phyloP scores from a whole-genome alignment of 495 filamentous ascomycete species.

The Pyrenopolyporus hunteri region DNA sequence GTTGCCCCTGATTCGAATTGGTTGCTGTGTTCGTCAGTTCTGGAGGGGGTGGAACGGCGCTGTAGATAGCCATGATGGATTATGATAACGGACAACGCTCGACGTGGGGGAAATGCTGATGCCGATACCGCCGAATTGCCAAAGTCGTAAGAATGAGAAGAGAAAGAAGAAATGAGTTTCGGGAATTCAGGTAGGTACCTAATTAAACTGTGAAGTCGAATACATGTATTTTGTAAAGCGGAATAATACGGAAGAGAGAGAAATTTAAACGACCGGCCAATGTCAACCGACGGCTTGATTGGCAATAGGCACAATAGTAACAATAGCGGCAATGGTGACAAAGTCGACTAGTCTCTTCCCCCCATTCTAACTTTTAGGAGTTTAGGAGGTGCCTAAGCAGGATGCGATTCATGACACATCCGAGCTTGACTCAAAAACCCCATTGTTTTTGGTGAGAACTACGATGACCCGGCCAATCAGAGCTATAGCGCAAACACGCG shows the following conservation, averaged over 20 bases:
- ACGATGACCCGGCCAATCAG: slow-evolving; percentile 40
- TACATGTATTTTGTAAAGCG: neutral
- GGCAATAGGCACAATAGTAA: too few species aligned
- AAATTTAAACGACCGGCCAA: neutral
- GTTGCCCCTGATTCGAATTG: slow-evolving; percentile 25
- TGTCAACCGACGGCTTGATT: neutral
- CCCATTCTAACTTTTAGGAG: neutral
- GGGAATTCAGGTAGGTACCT: too few species aligned
- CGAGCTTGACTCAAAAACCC: slow-evolving; percentile 22
- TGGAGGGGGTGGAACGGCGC: slow-evolving; percentile 48
- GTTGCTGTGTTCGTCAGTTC: slow-evolving; percentile 15
- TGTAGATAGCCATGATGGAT: slow-evolving; percentile 48
- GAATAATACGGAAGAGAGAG: neutral
- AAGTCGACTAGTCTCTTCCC: too few species aligned
- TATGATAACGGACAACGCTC: slow-evolving; percentile 7
- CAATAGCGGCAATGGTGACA: neutral
- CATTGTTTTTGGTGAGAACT: slow-evolving; percentile 1
- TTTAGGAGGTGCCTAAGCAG: neutral
- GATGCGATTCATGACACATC: slow-evolving; percentile 41
- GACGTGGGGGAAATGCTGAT: neutral
- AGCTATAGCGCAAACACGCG: slow-evolving; percentile 39
- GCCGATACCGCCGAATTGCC: too few species aligned
- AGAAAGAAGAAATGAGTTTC: too few species aligned
- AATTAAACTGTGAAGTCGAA: too few species aligned
- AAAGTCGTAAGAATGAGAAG: neutral